A percentile compares a stretch with the other conserved stretches of the same genome.
Conservation (phyloP, 1,284 basidiomycete species). For the Puccinia triticina region DNA sequence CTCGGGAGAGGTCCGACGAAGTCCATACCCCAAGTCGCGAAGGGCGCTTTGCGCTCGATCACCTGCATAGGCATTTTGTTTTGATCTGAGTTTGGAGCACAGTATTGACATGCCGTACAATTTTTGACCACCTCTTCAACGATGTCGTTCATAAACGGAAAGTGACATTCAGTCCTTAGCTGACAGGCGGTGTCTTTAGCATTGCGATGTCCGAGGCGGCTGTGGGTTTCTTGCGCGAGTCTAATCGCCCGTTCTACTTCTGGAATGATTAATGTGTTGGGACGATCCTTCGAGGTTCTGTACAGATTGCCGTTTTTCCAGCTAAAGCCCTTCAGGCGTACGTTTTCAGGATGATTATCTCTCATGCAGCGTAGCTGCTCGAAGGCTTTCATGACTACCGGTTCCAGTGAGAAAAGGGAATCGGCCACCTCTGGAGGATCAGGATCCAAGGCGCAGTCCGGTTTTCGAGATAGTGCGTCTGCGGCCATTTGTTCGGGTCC, state of each 20-base stretch:
- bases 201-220: background rate
- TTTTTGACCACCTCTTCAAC: background rate
- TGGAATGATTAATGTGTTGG: background rate
- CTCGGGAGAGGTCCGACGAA: constrained; percentile 8
- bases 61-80: constrained; percentile 9
- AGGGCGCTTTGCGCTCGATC: background rate
- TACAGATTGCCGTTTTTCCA: background rate
- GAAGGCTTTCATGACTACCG: background rate
- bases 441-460: background rate
- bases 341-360: no score
- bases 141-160: background rate
- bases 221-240: background rate
- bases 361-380: no score
- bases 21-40: constrained; percentile 24
- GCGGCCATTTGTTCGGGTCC: constrained; percentile 20
- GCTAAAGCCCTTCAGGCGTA: background rate
- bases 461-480: constrained; percentile 19
- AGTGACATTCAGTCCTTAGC: background rate
- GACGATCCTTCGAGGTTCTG: background rate
- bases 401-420: background rate
- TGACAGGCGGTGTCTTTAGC: background rate
- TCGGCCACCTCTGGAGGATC: constrained; percentile 13
- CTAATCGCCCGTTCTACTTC: background rate
- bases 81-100: background rate
- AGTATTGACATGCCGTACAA: constrained; percentile 16